These are phyloP conservation scores for Petasospora rhodanensis DNA, from an alignment of 1,139 yeast genomes.

Conservation along the genomic window DNA sequence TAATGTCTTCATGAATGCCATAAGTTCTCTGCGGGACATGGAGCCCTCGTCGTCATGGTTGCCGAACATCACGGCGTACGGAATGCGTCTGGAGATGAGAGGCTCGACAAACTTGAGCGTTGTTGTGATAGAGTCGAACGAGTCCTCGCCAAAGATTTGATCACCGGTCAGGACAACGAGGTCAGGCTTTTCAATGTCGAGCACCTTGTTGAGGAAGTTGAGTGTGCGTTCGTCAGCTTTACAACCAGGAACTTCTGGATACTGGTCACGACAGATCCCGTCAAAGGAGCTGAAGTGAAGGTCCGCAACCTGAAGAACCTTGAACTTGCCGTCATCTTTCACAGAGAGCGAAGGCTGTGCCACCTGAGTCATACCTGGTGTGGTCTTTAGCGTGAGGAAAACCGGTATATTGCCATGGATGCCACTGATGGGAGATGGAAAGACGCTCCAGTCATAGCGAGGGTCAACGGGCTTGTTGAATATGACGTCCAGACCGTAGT, in stretches of 20 bases:
- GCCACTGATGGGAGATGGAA: conserved; percentile 28
- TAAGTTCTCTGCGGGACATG: conserved; percentile 53
- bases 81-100: conserved; percentile 58
- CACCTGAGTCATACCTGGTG: conserved; percentile 20
- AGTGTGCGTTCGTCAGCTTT: conserved; percentile 73
- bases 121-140: conserved; percentile 73
- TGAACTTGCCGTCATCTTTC: conserved; percentile 47
- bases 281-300: conserved; percentile 76
- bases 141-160: conserved; percentile 68
- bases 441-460: conserved; percentile 61
- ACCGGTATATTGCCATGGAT: conserved; percentile 17
- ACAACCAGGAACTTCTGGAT: conserved; percentile 53
- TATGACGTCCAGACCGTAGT: conserved; percentile 12
- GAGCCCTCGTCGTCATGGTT: conserved; percentile 75
- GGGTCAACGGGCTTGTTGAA: conserved; percentile 66
- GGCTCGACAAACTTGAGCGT: conserved; percentile 70
- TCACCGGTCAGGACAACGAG: conserved; percentile 85
- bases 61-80: conserved; percentile 79
- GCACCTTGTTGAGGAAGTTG: conserved; percentile 54
- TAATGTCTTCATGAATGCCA: conserved; percentile 48
- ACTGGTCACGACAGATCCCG: conserved; percentile 75
- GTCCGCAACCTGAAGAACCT: conserved; percentile 83
- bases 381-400: conserved; percentile 16
- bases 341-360: conserved; percentile 28
- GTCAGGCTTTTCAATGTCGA: conserved; percentile 76